Evolutionary conservation across 164 flowering plant genomes (phyloP).

Genomic region (Chloranthus sessilifolius): DNA sequence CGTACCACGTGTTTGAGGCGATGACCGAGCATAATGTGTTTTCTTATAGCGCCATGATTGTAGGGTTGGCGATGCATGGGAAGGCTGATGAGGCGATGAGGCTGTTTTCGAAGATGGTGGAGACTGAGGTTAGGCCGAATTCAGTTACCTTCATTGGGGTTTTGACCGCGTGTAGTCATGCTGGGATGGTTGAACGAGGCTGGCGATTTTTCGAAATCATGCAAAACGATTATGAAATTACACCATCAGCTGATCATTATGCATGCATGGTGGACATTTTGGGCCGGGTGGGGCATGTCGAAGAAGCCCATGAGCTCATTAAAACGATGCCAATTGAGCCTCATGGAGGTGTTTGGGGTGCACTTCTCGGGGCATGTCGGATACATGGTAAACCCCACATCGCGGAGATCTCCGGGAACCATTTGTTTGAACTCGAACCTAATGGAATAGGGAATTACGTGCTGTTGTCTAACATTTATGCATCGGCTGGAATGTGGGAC

Average conservation of each 20-base stretch:
- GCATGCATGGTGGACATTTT: conserved; percentile 20
- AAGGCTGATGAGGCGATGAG: conserved; percentile 5
- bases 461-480: conserved; percentile 17
- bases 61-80: conserved; percentile 21
- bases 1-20: conserved; percentile 6
- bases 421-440: conserved; percentile 16
- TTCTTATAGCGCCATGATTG: conserved; percentile 18
- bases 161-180: conserved; percentile 14
- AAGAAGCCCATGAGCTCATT: conserved; percentile 15
- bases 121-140: conserved; percentile 11
- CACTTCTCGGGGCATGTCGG: conserved; percentile 21
- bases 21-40: conserved; percentile 10
- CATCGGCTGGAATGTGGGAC: conserved; percentile 18
- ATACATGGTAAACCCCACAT: conserved; percentile 17
- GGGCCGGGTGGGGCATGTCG: conserved; percentile 15
- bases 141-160: conserved; percentile 13
- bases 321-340: conserved; percentile 12
- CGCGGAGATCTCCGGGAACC: conserved; percentile 15
- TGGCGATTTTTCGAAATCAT: conserved; percentile 9
- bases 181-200: conserved; percentile 19
- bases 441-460: conserved; percentile 15
- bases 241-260: conserved; percentile 13
- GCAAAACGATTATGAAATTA: conserved; percentile 11
- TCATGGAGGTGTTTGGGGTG: conserved; percentile 12
- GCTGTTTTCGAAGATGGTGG: conserved; percentile 13